Evolutionary conservation across 257 asterid genomes (phyloP).

Genomic region (Scutellaria galericulata): DNA sequence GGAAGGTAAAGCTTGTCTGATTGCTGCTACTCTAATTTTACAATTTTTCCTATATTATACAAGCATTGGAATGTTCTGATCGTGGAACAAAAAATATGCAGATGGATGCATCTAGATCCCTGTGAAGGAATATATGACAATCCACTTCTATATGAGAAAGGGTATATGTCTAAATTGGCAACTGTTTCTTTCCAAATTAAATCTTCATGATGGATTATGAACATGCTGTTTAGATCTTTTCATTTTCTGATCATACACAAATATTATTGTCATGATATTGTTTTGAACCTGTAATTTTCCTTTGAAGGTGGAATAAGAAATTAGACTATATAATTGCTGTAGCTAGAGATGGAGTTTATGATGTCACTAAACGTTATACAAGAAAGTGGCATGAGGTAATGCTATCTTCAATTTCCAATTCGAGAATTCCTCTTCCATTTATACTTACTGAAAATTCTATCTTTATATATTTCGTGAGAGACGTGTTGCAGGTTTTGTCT

Average conservation of each 20-base stretch:
- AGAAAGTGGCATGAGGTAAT: slow-evolving; percentile 90
- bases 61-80: slow-evolving; percentile 31
- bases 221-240: slow-evolving; percentile 21
- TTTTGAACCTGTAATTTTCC: slow-evolving; percentile 41
- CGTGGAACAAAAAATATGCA: slow-evolving; percentile 47
- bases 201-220: slow-evolving; percentile 31
- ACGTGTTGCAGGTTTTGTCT: slow-evolving; percentile 66
- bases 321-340: slow-evolving; percentile 73
- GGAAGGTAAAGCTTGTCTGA: slow-evolving; percentile 62
- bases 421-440: slow-evolving; percentile 27
- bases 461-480: slow-evolving; percentile 17
- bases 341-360: slow-evolving; percentile 86
- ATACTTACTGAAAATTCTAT: slow-evolving; percentile 5
- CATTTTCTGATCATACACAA: slow-evolving; percentile 16
- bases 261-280: slow-evolving; percentile 20
- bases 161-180: slow-evolving; percentile 55
- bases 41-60: slow-evolving; percentile 12
- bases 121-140: slow-evolving; percentile 96
- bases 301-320: slow-evolving; percentile 83
- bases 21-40: slow-evolving; percentile 31
- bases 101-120: slow-evolving; percentile 99
- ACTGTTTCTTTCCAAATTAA: slow-evolving; percentile 18
- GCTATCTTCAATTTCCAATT: slow-evolving; percentile 16
- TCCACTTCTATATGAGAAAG: slow-evolving; percentile 91
- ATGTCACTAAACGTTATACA: slow-evolving; percentile 94